Base-by-base conservation (phyloP, 805 yeast genomes). In the Nakazawaea wyomingensis region DNA sequence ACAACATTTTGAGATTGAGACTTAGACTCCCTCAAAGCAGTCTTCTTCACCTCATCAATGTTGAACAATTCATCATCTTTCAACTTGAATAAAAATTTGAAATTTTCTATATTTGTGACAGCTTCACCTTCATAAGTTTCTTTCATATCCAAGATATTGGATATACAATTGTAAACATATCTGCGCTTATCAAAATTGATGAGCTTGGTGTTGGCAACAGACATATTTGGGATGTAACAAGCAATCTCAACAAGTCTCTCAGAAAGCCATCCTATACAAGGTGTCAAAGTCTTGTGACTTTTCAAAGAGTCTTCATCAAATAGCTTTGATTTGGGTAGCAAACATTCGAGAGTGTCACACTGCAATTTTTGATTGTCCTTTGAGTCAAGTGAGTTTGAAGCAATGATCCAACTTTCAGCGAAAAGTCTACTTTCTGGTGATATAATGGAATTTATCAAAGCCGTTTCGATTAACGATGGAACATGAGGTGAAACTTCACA, bases 211-310 rank as follows among this genome's bases (percentile, higher is more conserved):
- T 81, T 76, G 46, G 74, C 80, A 31, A 78, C 71, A 40, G 82
- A 76, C 78, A 80, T 85, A 53, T 84, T 85, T 16, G 96, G 95
- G 40, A 88, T 80, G 54, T 75, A 81, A 49, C 84, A 80, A 1
- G 82, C 78, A 47, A 82, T 77, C 54, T 86, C 96, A 43, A 89
- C 57, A 49, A 91, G 64, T 48, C 95, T 78, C 52, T 85, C 91
- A 19, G 84, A 68, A 39, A 88, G 69, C 98, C 98, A 91, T 9
- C 97, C 97, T 46, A 88, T 77, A 55, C 96, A 90, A 2, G 96
- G 93, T 5, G 88, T 76, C 48, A 48, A 48, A 3, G 47, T 51
- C n/a, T 28, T 17, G 9, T 21, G 16, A 30, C 14, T 27, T 16
- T 22, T 20, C 42, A 35, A 13, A 21, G 34, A 48, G 44, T 57